Conservation (phyloP, 2,329 filamentous ascomycete genomes). For the Colletotrichum lupini region DNA sequence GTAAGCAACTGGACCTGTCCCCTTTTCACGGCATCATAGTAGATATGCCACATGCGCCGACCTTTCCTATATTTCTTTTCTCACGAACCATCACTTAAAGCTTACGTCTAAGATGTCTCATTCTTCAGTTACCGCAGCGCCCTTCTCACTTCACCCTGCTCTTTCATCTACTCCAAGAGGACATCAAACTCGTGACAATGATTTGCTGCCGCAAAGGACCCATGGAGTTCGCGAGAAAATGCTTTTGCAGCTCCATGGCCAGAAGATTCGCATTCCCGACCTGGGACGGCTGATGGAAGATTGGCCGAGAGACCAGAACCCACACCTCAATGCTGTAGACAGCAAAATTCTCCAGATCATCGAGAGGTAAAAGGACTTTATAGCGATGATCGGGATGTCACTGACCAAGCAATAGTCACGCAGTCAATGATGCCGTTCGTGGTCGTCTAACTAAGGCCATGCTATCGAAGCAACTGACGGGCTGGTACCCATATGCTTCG, state of each 20-base stretch:
- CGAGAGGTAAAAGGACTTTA: neutral
- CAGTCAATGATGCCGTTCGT: conserved; percentile 21
- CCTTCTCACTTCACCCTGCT: conserved; percentile 2
- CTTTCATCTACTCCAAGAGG: neutral
- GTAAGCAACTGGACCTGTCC: no score
- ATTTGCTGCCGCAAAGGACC: neutral
- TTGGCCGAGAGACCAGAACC: conserved; percentile 16
- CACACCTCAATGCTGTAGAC: conserved; percentile 9
- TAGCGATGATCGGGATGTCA: neutral
- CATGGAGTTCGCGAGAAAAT: conserved; percentile 5
- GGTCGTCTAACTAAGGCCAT: conserved; percentile 28
- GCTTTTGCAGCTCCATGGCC: conserved; percentile 16
- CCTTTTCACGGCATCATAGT: no score
- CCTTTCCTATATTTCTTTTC: no score
- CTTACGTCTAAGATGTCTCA: no score
- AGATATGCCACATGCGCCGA: no score
- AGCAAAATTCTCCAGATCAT: conserved; percentile 19
- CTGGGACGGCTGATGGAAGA: conserved; percentile 11
- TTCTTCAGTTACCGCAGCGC: neutral
- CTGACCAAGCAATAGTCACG: neutral
- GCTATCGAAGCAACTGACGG: conserved; percentile 19
- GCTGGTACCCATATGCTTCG: conserved; percentile 27
- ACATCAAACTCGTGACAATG: neutral
- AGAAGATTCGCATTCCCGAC: conserved; percentile 21
- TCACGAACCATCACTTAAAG: no score